Percentiles rank a stretch among this genome's conserved stretches.
These are phyloP conservation scores for Thermochaetoides thermophila DNA, from an alignment of 495 filamentous ascomycete genomes.

Conservation along the genomic window DNA sequence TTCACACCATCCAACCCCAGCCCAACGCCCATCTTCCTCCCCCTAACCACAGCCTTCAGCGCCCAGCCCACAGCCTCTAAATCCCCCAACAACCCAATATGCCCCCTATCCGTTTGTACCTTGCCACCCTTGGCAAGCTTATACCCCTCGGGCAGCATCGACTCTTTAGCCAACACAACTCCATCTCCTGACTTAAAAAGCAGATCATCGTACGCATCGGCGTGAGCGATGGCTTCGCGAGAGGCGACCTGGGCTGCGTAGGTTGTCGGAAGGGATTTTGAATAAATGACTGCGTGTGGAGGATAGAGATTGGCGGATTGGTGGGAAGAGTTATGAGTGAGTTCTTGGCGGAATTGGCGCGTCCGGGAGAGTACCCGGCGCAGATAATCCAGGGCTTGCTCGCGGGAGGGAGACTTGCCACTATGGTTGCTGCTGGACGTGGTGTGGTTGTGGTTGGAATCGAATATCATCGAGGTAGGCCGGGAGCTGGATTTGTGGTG, in stretches of 20 bases:
- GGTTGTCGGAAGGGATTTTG: slow-evolving; percentile 74
- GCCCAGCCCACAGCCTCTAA: slow-evolving; percentile 66
- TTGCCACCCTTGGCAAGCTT: slow-evolving; percentile 51
- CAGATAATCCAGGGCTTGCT: slow-evolving; percentile 51
- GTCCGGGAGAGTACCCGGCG: slow-evolving; percentile 56
- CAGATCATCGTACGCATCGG: slow-evolving; percentile 76
- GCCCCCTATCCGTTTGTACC: slow-evolving; percentile 67
- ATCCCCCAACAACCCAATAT: slow-evolving; percentile 77
- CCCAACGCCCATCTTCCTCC: slow-evolving; percentile 56
- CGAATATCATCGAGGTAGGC: too few relatives aligned
- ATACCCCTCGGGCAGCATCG: slow-evolving; percentile 78
- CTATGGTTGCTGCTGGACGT: slow-evolving; percentile 8
- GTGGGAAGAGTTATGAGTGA: slow-evolving; percentile 43
- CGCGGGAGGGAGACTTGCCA: slow-evolving; percentile 12
- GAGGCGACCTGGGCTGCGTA: slow-evolving; percentile 59
- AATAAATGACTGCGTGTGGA: slow-evolving; percentile 73
- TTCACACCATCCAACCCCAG: slow-evolving; percentile 20
- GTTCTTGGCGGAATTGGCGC: slow-evolving; percentile 58
- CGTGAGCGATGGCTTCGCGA: slow-evolving; percentile 46
- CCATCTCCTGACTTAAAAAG: slow-evolving; percentile 82
- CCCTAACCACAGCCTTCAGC: slow-evolving; percentile 48
- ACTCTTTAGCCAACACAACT: slow-evolving; percentile 70
- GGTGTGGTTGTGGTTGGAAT: too few relatives aligned
- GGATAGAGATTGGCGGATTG: slow-evolving; percentile 59
- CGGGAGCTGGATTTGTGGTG: not conserved